A percentile compares a stretch with the other conserved stretches of the same genome.
Conservation (phyloP, 1,284 basidiomycete genomes). For the Ustilago xerochloae region DNA sequence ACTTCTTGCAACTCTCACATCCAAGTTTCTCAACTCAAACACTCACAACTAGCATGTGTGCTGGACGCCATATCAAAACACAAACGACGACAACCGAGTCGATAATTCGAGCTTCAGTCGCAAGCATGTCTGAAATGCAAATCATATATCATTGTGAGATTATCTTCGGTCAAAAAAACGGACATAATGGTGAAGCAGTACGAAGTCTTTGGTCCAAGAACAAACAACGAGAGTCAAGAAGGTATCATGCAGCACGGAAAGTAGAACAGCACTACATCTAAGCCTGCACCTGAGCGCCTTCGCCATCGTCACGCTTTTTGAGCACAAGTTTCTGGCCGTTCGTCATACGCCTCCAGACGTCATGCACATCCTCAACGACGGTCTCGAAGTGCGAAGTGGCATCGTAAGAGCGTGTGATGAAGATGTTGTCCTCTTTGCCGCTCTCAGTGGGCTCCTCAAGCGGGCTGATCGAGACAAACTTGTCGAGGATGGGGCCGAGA, state of each 20-base stretch:
- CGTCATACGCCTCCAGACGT: slow-evolving; percentile 65
- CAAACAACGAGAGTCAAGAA: neutral
- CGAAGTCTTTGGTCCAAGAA: neutral
- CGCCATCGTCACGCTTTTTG: slow-evolving; percentile 62
- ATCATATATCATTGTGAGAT: neutral
- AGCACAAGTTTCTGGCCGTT: slow-evolving; percentile 65
- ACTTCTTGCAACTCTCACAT: neutral
- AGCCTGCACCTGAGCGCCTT: slow-evolving; percentile 66
- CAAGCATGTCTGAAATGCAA: too few relatives aligned
- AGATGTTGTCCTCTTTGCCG: slow-evolving; percentile 86
- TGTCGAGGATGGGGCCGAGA: slow-evolving; percentile 92
- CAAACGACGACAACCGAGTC: too few relatives aligned
- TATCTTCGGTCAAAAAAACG: neutral
- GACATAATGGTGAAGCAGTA: neutral
- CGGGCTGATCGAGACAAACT: slow-evolving; percentile 92
- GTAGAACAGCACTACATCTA: slow-evolving; percentile 2
- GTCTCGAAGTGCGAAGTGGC: slow-evolving; percentile 99
- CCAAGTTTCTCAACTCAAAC: neutral
- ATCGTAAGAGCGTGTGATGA: slow-evolving; percentile 97
- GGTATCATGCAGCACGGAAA: slow-evolving; percentile 8
- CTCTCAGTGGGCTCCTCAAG: slow-evolving; percentile 88
- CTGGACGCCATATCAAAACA: too few relatives aligned
- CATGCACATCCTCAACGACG: slow-evolving; percentile 70
- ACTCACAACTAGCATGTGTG: too few relatives aligned
- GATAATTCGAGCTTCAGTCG: too few relatives aligned